Evolutionary conservation across 345 rosid genomes (phyloP).

Genomic region (Eucalyptus erythrocorys): DNA sequence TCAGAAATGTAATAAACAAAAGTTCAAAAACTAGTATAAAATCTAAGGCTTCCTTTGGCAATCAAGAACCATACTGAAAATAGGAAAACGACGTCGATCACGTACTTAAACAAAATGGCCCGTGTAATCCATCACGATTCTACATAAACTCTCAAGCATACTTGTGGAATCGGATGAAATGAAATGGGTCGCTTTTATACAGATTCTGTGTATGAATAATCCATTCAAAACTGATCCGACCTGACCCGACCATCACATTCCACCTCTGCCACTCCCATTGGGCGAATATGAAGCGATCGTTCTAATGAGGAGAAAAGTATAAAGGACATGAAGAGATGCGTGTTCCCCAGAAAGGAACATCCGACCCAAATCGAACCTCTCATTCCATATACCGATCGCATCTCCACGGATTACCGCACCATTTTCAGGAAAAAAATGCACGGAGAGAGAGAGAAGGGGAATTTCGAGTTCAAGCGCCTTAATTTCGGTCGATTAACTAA

Average conservation of each 20-base stretch:
- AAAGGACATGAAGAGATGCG: background rate
- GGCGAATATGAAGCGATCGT: background rate
- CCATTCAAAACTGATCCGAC: background rate
- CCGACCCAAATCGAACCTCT: background rate
- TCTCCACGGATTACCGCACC: background rate
- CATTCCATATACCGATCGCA: background rate
- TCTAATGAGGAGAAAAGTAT: background rate
- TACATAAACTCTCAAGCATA: accelerated
- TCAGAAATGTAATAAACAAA: background rate
- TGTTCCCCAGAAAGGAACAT: background rate
- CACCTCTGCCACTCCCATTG: background rate
- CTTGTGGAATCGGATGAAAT: background rate
- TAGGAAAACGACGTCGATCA: background rate
- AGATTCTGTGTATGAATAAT: background rate
- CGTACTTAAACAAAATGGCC: background rate
- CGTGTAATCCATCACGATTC: accelerated
- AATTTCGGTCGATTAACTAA: background rate
- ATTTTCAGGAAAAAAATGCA: background rate
- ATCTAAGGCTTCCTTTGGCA: background rate
- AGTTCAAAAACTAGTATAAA: background rate
- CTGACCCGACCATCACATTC: background rate
- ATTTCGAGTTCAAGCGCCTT: background rate
- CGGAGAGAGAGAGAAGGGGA: background rate
- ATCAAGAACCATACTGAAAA: background rate
- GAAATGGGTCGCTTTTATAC: background rate